Conservation (phyloP, 345 rosid genomes). For the Chamaenerion angustifolium region DNA sequence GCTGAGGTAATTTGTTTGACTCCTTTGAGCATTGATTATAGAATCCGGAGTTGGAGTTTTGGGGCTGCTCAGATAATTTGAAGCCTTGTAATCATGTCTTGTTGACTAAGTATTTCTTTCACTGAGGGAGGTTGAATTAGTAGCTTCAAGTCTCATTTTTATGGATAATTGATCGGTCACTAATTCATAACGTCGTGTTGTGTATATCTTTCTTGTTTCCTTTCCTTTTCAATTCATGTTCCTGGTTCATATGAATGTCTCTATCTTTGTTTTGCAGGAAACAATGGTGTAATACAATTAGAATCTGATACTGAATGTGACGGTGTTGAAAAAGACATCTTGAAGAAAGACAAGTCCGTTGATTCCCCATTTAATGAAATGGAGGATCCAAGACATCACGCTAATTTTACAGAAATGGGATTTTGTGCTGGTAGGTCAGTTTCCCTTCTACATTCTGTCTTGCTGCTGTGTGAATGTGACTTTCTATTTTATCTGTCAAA, state of each 20-base stretch:
- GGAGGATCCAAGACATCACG: constrained; percentile 14
- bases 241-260: neutral
- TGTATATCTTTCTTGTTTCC: neutral
- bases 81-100: too few species aligned
- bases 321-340: constrained; percentile 16
- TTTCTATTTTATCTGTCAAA: too few species aligned
- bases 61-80: too few species aligned
- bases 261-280: constrained; percentile 21
- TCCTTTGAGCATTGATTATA: too few species aligned
- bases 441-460: neutral
- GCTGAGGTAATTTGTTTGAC: too few species aligned
- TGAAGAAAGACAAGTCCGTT: constrained; percentile 15
- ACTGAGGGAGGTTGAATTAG: too few species aligned
- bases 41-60: too few species aligned
- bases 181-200: too few species aligned
- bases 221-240: neutral
- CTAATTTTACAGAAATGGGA: constrained; percentile 9
- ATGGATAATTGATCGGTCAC: too few species aligned
- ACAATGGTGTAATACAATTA: constrained; percentile 36
- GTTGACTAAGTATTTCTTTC: too few species aligned
- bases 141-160: too few species aligned
- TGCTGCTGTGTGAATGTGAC: too few species aligned
- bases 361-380: constrained; percentile 15
- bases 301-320: constrained; percentile 55
- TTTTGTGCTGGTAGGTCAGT: constrained; percentile 20